These are phyloP conservation scores for Sungouiozyma ichnusensis DNA, from an alignment of 805 yeast species.

Conservation along the genomic window DNA sequence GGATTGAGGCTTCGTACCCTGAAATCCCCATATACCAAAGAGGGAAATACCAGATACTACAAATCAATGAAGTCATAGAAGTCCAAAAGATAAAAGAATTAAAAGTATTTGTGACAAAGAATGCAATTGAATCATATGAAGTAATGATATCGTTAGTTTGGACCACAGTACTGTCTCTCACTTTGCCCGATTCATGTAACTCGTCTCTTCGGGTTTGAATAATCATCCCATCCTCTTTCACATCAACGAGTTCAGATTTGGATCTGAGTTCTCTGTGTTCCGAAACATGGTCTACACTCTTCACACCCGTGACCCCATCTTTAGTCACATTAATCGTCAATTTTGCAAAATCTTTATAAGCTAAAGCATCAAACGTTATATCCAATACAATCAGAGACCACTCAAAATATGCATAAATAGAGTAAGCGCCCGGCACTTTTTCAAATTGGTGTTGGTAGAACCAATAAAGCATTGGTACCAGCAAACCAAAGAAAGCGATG, in stretches of 20 bases:
- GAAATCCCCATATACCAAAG: constrained; percentile 97
- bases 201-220: background rate
- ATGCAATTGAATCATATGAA: constrained; percentile 20
- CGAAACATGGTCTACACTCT: background rate
- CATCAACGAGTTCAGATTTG: background rate
- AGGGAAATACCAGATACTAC: constrained; percentile 95
- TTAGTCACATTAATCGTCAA: constrained; percentile 36
- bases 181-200: background rate
- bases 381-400: constrained; percentile 85
- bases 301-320: constrained; percentile 5
- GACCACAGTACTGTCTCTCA: background rate
- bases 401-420: constrained; percentile 87
- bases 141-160: background rate
- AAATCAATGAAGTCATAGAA: constrained; percentile 63
- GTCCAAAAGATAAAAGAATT: constrained; percentile 85
- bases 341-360: constrained; percentile 56
- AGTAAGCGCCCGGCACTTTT: constrained; percentile 84
- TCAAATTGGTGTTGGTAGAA: constrained; percentile 91
- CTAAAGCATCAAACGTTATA: constrained; percentile 73
- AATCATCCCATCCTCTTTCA: background rate
- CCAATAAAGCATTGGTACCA: constrained; percentile 77
- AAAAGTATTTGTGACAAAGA: constrained; percentile 31
- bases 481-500: constrained; percentile 51
- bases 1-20: constrained; percentile 75
- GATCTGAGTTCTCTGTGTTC: no score